phyloP scores from a whole-genome alignment of 768 basidiomycete genomes.

The Solioccasus polychromus region DNA sequence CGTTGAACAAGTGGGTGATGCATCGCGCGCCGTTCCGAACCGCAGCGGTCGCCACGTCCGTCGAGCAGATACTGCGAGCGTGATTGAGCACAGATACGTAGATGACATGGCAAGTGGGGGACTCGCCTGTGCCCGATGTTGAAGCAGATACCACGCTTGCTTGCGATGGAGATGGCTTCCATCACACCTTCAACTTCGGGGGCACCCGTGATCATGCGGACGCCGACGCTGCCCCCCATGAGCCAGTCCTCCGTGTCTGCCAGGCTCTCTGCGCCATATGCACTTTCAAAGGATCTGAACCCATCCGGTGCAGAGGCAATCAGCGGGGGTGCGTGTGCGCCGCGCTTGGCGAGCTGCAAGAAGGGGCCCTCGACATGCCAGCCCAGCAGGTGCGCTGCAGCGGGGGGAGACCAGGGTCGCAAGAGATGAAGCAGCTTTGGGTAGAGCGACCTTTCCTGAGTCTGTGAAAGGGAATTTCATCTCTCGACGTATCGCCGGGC shows the following conservation, averaged over 20 bases:
- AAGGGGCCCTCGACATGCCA: slow-evolving; percentile 95
- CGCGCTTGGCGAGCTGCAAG: slow-evolving; percentile 76
- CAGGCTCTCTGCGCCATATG: slow-evolving; percentile 69
- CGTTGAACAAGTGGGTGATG: slow-evolving; percentile 92
- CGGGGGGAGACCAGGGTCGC: slow-evolving; percentile 59
- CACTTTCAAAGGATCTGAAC: slow-evolving; percentile 63
- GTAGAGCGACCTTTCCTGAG: slow-evolving; percentile 74
- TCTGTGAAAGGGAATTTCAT: slow-evolving; percentile 39
- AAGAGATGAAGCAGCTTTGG: slow-evolving; percentile 67
- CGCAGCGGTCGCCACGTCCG: slow-evolving; percentile 68
- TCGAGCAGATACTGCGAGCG: slow-evolving; percentile 60
- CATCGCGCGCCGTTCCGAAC: slow-evolving; percentile 73
- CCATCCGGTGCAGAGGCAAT: slow-evolving; percentile 63
- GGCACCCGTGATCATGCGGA: slow-evolving; percentile 81
- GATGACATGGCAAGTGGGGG: not conserved
- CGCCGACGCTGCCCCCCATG: slow-evolving; percentile 50
- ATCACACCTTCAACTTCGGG: slow-evolving; percentile 86
- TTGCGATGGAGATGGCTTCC: slow-evolving; percentile 58
- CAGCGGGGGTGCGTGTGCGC: slow-evolving; percentile 73
- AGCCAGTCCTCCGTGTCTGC: slow-evolving; percentile 65
- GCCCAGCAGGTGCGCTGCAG: slow-evolving; percentile 73
- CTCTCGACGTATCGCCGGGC: not conserved
- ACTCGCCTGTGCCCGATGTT: slow-evolving; percentile 77
- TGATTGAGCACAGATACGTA: slow-evolving; percentile 3
- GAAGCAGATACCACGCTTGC: slow-evolving; percentile 66